phyloP scores from a whole-genome alignment of 2,329 filamentous ascomycete genomes.

The Colletotrichum australisinense region DNA sequence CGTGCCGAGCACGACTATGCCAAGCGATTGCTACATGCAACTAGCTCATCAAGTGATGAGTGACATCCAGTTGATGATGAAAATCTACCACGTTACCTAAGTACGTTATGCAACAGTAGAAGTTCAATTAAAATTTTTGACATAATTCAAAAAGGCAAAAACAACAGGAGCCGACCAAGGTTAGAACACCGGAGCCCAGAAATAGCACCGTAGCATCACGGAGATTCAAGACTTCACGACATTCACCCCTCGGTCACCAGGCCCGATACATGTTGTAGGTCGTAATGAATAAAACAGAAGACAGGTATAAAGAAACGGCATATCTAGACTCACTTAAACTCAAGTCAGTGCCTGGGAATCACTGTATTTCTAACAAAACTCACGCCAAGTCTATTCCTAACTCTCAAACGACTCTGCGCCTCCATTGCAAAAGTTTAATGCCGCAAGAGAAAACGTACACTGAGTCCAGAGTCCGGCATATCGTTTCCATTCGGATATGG shows the following conservation, averaged over 20 bases:
- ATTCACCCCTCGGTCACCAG: neutral
- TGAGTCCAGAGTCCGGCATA: slow-evolving; percentile 7
- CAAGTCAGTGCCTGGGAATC: neutral
- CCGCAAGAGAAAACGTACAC: neutral
- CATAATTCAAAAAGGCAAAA: neutral
- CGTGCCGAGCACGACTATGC: neutral
- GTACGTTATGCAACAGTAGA: neutral
- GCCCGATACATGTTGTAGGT: neutral
- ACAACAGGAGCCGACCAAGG: neutral
- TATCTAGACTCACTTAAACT: neutral
- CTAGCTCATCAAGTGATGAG: neutral
- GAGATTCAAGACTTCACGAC: neutral
- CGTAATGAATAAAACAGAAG: too few relatives aligned
- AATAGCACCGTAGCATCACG: neutral
- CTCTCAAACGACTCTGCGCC: neutral
- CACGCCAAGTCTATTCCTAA: neutral
- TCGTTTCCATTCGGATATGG: slow-evolving; percentile 10
- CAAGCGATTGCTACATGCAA: neutral
- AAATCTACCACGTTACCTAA: neutral
- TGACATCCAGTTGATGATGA: neutral
- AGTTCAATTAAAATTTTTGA: neutral
- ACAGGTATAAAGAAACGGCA: neutral
- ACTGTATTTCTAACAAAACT: neutral
- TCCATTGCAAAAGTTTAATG: neutral
- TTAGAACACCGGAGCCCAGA: neutral